phyloP scores from a whole-genome alignment of 2,329 filamentous ascomycete genomes.

The Cordyceps fumosorosea region DNA sequence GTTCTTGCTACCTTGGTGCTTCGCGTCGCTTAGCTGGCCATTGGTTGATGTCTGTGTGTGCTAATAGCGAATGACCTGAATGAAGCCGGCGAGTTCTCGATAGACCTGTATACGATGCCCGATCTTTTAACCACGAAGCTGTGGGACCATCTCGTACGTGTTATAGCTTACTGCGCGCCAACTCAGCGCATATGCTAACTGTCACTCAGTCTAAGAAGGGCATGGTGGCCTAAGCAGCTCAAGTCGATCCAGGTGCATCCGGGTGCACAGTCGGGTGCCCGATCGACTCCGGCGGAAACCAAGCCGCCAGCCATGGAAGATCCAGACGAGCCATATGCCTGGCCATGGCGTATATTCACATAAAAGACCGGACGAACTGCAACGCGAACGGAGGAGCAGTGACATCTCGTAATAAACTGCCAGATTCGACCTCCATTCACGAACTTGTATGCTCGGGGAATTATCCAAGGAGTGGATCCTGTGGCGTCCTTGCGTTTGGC shows the following conservation, averaged over 20 bases:
- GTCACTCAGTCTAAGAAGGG: conserved; percentile 33
- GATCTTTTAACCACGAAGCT: conserved; percentile 85
- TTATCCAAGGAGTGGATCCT: not conserved
- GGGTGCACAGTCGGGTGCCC: not conserved
- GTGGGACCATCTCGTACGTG: conserved; percentile 71
- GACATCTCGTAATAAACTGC: not conserved
- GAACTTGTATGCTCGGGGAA: not conserved
- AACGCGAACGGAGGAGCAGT: not conserved
- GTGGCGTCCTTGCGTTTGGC: not conserved
- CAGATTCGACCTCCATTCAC: not conserved
- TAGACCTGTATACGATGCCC: conserved; percentile 95
- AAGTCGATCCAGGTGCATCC: not conserved
- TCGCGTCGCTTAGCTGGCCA: conserved; percentile 12
- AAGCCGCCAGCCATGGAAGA: not conserved
- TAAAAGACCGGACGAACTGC: not conserved
- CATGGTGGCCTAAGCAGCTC: conserved; percentile 24
- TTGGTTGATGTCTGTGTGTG: conserved; percentile 19
- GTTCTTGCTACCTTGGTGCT: conserved; percentile 28
- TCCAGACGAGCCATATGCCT: not conserved
- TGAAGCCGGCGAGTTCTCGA: conserved; percentile 88
- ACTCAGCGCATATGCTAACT: not conserved
- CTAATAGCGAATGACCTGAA: conserved; percentile 31
- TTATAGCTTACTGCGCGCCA: not conserved
- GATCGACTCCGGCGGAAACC: not conserved
- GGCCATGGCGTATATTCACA: not conserved